These are phyloP conservation scores for Exophiala oligosperma DNA, from an alignment of 2,329 filamentous ascomycete species.

Conservation along the genomic window DNA sequence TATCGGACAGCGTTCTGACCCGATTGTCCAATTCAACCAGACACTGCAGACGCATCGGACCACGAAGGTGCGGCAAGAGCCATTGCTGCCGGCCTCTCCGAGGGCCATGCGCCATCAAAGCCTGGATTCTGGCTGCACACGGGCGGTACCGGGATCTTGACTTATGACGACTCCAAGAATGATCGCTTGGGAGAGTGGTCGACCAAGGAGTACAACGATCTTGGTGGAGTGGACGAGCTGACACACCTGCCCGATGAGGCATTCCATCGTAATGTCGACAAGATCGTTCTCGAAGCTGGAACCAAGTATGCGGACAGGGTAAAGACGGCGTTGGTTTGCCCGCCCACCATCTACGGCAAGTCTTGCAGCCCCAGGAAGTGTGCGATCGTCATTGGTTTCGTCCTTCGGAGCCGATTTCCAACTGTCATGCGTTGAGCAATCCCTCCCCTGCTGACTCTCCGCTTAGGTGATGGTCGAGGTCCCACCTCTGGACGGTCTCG, in stretches of 20 bases:
- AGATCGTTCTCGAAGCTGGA: slow-evolving; percentile 59
- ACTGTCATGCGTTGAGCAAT: background rate
- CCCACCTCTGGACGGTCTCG: slow-evolving; percentile 53
- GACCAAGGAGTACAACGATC: slow-evolving; percentile 47
- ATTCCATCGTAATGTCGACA: slow-evolving; percentile 68
- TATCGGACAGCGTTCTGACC: background rate
- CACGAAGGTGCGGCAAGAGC: slow-evolving; percentile 43
- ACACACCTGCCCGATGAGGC: slow-evolving; percentile 42
- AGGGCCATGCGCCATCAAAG: slow-evolving; percentile 32
- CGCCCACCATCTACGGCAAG: slow-evolving; percentile 63
- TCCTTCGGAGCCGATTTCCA: background rate
- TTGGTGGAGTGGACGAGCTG: slow-evolving; percentile 43
- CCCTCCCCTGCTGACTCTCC: background rate
- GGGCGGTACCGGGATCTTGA: slow-evolving; percentile 45
- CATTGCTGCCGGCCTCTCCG: slow-evolving; percentile 37
- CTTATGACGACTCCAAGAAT: slow-evolving; percentile 40
- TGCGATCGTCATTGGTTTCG: background rate
- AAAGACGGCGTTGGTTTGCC: slow-evolving; percentile 63
- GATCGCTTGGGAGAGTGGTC: slow-evolving; percentile 42
- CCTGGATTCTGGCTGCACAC: slow-evolving; percentile 46
- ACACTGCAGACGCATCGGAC: slow-evolving; percentile 38
- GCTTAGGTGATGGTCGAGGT: slow-evolving; percentile 55
- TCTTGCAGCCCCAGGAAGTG: background rate
- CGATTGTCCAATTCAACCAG: slow-evolving; percentile 2
- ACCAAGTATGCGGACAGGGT: slow-evolving; percentile 46